Evolutionary conservation across 352 stramenopile genomes (phyloP), one percentile per base, ranked within the genome.

Genomic region (Globisporangium alternatum): DNA sequence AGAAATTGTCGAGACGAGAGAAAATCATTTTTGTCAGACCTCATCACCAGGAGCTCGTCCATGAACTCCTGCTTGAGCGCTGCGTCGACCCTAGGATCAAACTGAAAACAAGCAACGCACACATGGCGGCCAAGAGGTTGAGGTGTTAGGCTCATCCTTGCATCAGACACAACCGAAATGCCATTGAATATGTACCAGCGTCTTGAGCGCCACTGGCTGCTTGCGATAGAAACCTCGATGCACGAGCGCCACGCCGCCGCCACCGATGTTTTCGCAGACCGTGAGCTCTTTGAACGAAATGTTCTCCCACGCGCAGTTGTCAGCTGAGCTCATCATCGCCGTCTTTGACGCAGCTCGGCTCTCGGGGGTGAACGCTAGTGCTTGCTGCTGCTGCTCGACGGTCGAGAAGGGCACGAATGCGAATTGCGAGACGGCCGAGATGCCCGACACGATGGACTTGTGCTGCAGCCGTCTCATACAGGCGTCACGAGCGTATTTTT

Each of bases 21-120:
- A 19, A 53, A 17, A 28, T 67, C 57, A n/a, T 33, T 22, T 48
- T 48, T 43, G 12, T 13, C 5, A 22, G 6, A 92, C 77, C 81
- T 93, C 80, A 97, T 95, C 5, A 97, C 86, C 8, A 95, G 77
- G n/a, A 98, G 69, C 68, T 98, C 92, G 64, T 98, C 90, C 88
- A 97, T 91, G 64, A 96, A 98, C 64, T 97, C 92, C 56, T 94
- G 74, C 67, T 96, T 97, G 19, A 97, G 75, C 1, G 72, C 76
- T 28, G 86, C 75, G 63, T 97, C 87, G 44, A 97, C 78, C 5
- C 90, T 77, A 17, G 86, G 81, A 67, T 96, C 84, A 70, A 97
- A 96, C 88, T 92, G 59, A n/a, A 61, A 6, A 43, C 53, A 56
- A 37, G 45, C 21, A 10, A 10, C 30, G 13, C n/a, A n/a, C 2